Conservation (phyloP, 106 monocot species). For the Dactylorhiza incarnata region DNA sequence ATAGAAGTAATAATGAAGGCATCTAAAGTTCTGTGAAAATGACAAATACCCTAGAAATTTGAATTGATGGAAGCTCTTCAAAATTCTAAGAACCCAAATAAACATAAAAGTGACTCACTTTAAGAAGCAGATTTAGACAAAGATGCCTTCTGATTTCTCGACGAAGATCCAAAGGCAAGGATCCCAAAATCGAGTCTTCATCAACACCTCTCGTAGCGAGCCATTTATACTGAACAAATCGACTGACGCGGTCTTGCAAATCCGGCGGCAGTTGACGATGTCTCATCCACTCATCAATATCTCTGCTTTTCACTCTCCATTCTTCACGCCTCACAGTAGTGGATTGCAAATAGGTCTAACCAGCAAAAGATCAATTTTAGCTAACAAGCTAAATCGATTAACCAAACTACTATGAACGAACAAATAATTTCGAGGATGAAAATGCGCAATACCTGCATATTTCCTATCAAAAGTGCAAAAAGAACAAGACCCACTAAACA, state of each 20-base stretch:
- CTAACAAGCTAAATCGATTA: neutral
- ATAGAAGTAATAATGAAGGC: neutral
- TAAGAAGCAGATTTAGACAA: conserved; percentile 78
- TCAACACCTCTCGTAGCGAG: conserved; percentile 90
- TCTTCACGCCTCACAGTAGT: conserved; percentile 72
- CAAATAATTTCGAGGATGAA: neutral
- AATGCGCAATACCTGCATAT: conserved; percentile 71
- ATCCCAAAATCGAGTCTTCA: conserved; percentile 68
- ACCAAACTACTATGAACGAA: neutral
- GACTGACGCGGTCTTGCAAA: conserved; percentile 58
- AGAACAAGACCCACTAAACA: conserved; percentile 73
- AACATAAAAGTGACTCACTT: conserved; percentile 34
- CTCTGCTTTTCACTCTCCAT: conserved; percentile 82
- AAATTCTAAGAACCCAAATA: neutral
- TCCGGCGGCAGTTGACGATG: conserved; percentile 79
- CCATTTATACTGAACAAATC: conserved; percentile 90
- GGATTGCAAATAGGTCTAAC: conserved; percentile 85
- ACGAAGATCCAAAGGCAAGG: conserved; percentile 79
- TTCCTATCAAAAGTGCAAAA: conserved; percentile 90
- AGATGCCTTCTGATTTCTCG: conserved; percentile 89
- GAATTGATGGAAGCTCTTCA: too few relatives aligned
- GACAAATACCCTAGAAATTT: neutral
- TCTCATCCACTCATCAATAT: conserved; percentile 94
- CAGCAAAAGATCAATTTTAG: conserved; percentile 4
- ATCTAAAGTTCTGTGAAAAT: neutral